phyloP scores from a whole-genome alignment of 768 basidiomycete genomes.

The Rhodotorula graminis region DNA sequence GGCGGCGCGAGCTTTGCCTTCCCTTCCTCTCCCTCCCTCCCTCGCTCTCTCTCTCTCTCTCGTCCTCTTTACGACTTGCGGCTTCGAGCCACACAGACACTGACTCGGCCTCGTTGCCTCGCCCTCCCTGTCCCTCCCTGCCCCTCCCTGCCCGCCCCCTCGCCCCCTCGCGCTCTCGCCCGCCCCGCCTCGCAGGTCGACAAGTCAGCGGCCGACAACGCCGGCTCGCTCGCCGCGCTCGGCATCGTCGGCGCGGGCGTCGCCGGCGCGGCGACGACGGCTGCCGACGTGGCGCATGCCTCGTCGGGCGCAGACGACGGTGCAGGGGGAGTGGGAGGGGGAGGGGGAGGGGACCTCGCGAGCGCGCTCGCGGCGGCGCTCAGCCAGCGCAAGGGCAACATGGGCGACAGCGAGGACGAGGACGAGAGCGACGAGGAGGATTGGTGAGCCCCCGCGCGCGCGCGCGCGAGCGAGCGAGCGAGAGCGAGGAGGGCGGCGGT shows the following conservation, averaged over 20 bases:
- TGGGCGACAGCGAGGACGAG: conserved; percentile 76
- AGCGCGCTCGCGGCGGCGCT: conserved; percentile 77
- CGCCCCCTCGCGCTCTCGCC: too few relatives aligned
- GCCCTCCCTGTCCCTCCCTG: neutral
- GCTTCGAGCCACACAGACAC: neutral
- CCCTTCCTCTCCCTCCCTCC: neutral
- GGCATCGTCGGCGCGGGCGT: conserved; percentile 19
- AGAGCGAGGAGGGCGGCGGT: too few relatives aligned
- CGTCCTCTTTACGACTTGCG: too few relatives aligned
- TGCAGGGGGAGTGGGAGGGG: conserved; percentile 26
- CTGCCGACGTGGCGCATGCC: conserved; percentile 10
- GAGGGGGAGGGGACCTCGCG: conserved; percentile 69
- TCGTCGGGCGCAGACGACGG: conserved; percentile 15
- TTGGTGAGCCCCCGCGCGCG: conserved; percentile 11
- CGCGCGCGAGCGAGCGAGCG: too few relatives aligned
- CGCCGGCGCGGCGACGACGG: conserved; percentile 10
- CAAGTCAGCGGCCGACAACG: conserved; percentile 25
- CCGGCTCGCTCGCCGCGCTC: conserved; percentile 19
- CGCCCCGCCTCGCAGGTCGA: conserved; percentile 9
- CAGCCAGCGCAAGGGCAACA: conserved; percentile 73
- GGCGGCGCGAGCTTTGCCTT: neutral
- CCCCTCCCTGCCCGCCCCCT: too few relatives aligned
- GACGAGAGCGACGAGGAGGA: conserved; percentile 70
- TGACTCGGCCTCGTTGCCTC: neutral
- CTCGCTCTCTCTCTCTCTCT: neutral